Conservation (phyloP, 2,329 filamentous ascomycete species). For the Colletotrichum sp. region DNA sequence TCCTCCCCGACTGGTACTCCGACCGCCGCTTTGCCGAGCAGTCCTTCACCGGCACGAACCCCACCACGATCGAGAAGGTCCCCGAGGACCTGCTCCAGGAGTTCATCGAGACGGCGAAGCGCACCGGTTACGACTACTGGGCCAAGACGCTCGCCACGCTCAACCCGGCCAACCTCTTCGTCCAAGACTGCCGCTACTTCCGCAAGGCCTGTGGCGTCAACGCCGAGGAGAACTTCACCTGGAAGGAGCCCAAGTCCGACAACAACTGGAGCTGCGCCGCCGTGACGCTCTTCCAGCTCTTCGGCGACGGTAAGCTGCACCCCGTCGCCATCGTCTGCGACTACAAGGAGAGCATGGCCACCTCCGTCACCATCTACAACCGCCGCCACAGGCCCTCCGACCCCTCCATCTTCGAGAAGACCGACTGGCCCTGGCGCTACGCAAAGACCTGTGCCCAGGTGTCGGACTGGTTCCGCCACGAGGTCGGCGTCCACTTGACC, state of each 20-base stretch:
- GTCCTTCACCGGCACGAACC: slow-evolving; percentile 48
- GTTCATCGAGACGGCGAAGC: slow-evolving; percentile 38
- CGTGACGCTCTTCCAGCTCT: slow-evolving; percentile 48
- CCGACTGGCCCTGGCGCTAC: slow-evolving; percentile 58
- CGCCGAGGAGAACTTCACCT: slow-evolving; percentile 28
- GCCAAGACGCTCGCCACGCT: slow-evolving; percentile 30
- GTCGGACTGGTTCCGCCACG: slow-evolving; percentile 54
- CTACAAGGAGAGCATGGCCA: slow-evolving; percentile 38
- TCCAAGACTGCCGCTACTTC: slow-evolving; percentile 51
- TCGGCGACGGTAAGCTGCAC: slow-evolving; percentile 48
- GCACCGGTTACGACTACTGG: slow-evolving; percentile 36
- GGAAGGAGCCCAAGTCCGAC: slow-evolving; percentile 33
- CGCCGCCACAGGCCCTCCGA: slow-evolving; percentile 38
- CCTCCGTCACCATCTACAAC: slow-evolving; percentile 56
- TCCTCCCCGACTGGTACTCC: slow-evolving; percentile 29
- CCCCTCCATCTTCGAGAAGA: slow-evolving; percentile 33
- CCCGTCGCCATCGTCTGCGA: slow-evolving; percentile 54
- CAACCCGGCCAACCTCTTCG: slow-evolving; percentile 37
- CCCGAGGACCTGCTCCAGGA: slow-evolving; percentile 34
- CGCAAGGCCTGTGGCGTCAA: slow-evolving; percentile 37
- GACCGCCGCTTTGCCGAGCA: slow-evolving; percentile 47
- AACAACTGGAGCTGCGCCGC: slow-evolving; percentile 37
- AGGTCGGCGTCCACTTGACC: slow-evolving; percentile 50
- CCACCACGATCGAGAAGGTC: slow-evolving; percentile 48
- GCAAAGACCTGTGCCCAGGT: slow-evolving; percentile 55